phyloP scores from a whole-genome alignment of 164 flowering plant species.

The Protea cynaroides region DNA sequence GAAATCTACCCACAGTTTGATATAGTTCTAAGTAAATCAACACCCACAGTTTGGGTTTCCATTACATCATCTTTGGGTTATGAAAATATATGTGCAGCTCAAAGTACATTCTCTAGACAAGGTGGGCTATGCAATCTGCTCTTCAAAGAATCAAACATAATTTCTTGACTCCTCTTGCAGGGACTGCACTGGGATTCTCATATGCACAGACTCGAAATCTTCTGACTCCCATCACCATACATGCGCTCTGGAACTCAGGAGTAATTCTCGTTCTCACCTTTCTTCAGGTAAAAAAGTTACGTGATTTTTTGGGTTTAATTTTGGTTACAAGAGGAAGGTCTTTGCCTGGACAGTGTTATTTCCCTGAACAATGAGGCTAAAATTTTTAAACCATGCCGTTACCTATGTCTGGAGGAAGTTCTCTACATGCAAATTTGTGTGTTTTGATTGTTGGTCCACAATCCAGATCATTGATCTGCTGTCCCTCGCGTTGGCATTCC shows the following conservation, averaged over 20 bases:
- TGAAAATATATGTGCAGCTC: not conserved
- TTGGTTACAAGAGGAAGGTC: not conserved
- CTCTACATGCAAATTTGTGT: too few species aligned
- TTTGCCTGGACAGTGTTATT: too few species aligned
- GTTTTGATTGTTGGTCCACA: too few species aligned
- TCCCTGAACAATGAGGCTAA: too few species aligned
- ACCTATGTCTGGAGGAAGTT: too few species aligned
- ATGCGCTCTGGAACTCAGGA: slow-evolving; percentile 93
- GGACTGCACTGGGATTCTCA: slow-evolving; percentile 77
- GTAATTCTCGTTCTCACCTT: slow-evolving; percentile 76
- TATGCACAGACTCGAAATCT: slow-evolving; percentile 97
- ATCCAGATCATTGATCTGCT: too few species aligned
- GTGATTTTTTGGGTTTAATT: not conserved
- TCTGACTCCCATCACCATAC: slow-evolving; percentile 80
- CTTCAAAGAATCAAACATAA: not conserved
- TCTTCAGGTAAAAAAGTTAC: slow-evolving; percentile 54
- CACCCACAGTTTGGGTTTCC: too few species aligned
- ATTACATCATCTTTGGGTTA: too few species aligned
- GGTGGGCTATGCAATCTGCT: not conserved
- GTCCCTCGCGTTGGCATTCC: too few species aligned
- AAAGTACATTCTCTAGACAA: not conserved
- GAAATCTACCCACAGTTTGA: too few species aligned
- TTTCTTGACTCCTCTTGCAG: slow-evolving; percentile 26
- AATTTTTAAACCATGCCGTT: too few species aligned
- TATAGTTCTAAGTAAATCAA: too few species aligned